Evolutionary conservation across 1,284 basidiomycete genomes (phyloP), one percentile per base, ranked within the genome.

Genomic region (Phlebopus sp.): DNA sequence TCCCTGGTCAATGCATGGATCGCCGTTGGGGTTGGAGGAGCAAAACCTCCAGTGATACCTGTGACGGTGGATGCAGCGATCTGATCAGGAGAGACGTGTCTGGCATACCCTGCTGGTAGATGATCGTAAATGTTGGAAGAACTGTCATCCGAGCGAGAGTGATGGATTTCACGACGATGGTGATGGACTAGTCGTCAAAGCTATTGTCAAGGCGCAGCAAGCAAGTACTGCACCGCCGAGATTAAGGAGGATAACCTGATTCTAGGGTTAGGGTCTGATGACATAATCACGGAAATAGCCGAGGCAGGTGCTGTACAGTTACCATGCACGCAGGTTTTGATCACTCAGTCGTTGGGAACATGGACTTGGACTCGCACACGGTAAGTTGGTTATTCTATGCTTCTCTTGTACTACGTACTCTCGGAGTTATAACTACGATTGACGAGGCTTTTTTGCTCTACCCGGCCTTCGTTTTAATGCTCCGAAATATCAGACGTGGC

Each of bases 21-120:
- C 14, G 77, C 78, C 37, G 67, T 68, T 4, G 84, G 82, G 6
- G 72, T 81, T 2, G 86, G 81, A 0, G 86, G 84, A 14, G 78
- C 81, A 58, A 90, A 86, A 36, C 87, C 87, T 36, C 86, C 86
- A 10, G 70, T 66, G 60, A 89, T 89, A 51, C 86, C 86, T 88
- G 38, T 17, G 42, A 19, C 25, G 27, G 13, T 13, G 8, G 25
- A 29, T 15, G 6, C 2, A 3, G 17, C 13, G 44, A 29, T 29
- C 4, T 9, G 18, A 30, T 30, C 21, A 35, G 19, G 21, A 18
- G 25, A 36, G 6, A 15, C 18, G 9, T 17, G 23, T n/a, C n/a
- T 11, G 56, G 21, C 62, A 62, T 51, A 68, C 73, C 58, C 68
- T 64, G 55, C 55, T 59, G 59, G 17, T 59, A 23, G 42, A 46